Base-by-base conservation (phyloP, 2,329 filamentous ascomycete species). In the Akanthomyces uredinophilus region DNA sequence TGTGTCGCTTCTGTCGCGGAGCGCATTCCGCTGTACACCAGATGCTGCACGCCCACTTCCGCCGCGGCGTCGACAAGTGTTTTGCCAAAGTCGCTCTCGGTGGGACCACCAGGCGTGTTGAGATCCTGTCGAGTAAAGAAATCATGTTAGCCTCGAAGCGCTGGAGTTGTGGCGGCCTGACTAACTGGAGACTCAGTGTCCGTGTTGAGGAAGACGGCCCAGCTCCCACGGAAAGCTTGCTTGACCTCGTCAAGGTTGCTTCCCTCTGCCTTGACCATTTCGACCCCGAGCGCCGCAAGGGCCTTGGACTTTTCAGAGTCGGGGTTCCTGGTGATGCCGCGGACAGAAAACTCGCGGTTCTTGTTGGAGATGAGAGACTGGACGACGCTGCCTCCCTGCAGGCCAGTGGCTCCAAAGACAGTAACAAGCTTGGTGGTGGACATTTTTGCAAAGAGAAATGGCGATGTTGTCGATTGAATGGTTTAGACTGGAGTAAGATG, bases 21-120 rank as follows among this genome's bases (percentile, higher is more conserved):
- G 8, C 70, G 67, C 53, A 73, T 69, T 3, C 74, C 71, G 53
- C 75, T 77, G 53, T 71, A 77, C 8, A 77, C 70, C 16, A 77
- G 68, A 64, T 75, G 70, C 52, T 70, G 63, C 0, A 76, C 73
- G 18, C 74, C 72, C 11, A 70, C 72, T 14, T 70, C 66, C 18
- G 65, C 67, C 1, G 73, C 74, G 10, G 69, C 69, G 55, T 76
- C 73, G 14, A 75, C 66, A 46, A 77, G 63, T 3, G 39, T 64
- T 49, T 72, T 75, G 11, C 74, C 75, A 24, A 77, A 52, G n/a
- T 73, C 74, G 6, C 67, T 66, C 61, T 78, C 75, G 2, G 64
- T 72, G 2, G 68, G 70, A 1, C 71, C 70, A 5, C 64, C 65
- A 4, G 61, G 60, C 43, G 71, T 64, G 43, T 69, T 70, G 7